phyloP scores from a whole-genome alignment of 2,329 filamentous ascomycete genomes.

The Aspergillus fructus region DNA sequence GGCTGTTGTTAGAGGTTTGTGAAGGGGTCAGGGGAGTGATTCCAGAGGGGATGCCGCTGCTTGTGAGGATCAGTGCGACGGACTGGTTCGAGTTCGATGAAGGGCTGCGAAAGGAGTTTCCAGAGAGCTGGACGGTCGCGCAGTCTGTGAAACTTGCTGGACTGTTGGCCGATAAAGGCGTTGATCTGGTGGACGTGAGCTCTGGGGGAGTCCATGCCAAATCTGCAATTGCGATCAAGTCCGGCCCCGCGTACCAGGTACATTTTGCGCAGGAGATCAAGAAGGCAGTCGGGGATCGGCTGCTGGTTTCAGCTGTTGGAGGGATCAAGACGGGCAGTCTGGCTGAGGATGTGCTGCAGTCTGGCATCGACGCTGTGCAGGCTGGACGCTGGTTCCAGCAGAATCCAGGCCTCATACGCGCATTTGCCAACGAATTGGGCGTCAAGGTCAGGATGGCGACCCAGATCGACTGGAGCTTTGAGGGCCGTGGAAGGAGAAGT shows the following conservation, averaged over 20 bases:
- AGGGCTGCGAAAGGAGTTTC: not conserved
- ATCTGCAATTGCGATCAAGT: constrained; percentile 15
- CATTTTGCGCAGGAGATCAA: constrained; percentile 25
- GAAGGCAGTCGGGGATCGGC: constrained; percentile 20
- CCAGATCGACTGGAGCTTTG: constrained; percentile 17
- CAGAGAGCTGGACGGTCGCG: not conserved
- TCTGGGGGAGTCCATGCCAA: constrained; percentile 3
- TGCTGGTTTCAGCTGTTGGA: constrained; percentile 23
- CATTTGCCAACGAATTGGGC: constrained; percentile 56
- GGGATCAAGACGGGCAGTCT: constrained; percentile 16
- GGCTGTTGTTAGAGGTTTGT: constrained; percentile 6
- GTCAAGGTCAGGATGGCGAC: constrained; percentile 48
- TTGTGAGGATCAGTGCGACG: constrained; percentile 61
- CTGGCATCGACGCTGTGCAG: constrained; percentile 51
- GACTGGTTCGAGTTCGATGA: constrained; percentile 55
- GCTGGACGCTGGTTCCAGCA: constrained; percentile 58
- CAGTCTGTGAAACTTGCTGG: not conserved
- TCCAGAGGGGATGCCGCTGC: constrained; percentile 56
- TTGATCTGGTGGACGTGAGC: constrained; percentile 5
- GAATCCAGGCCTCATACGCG: constrained; percentile 58
- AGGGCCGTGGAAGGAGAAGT: constrained; percentile 1
- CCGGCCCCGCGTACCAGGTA: constrained; percentile 26
- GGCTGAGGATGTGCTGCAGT: constrained; percentile 42
- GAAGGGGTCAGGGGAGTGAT: constrained; percentile 40
- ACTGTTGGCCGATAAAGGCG: constrained; percentile 12